Evolutionary conservation across 23 red algal genomes (phyloP), one percentile per base, ranked within the genome.

Genomic region (Gracilaria vermiculophylla): DNA sequence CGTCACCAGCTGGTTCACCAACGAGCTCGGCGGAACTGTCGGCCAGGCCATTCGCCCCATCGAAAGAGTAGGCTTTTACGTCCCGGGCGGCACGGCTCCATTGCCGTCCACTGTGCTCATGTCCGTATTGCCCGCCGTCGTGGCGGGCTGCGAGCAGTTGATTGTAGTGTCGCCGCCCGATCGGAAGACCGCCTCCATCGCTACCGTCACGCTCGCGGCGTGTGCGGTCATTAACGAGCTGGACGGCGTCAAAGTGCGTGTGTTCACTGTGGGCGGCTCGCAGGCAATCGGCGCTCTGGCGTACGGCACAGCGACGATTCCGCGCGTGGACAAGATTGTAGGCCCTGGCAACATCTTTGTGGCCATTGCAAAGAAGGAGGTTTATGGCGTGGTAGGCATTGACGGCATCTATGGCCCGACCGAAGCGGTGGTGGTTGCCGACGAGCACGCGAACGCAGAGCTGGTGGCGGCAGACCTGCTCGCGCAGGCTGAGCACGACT

Each of bases 331-430:
- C 53, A 99, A 99, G 76, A 99, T 99, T 69, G 91, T 94, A 2
- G 97, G 97, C 24, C 97, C 97, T 3, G 97, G 97, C 58, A 99
- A 99, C 61, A 81, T 94, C 27, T 99, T 95, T 78, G 97, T 99
- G 47, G 82, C 97, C 5, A 81, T 94, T 42, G 97, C 97, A 1
- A 99, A 99, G 60, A 73, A 77, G 28, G 91, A 92, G 78, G 90
- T 99, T 34, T 94, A 85, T 54, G 97, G 91, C 25, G 41, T 94
- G 20, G 89, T 94, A 32, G 97, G 87, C 31, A 99, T 99, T 75
- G 97, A 99, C 41, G 92, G 91, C 2, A 64, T 94, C 15, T 94
- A 94, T 44, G 97, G 97, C 15, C 97, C 97, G 5, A 94, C 97
- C 1, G 97, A 99, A 82, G 91, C 91, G 16, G 86, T 99, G 6